Evolutionary conservation across 495 filamentous ascomycete species (phyloP).

Genomic region (Penicillium bialowiezense): DNA sequence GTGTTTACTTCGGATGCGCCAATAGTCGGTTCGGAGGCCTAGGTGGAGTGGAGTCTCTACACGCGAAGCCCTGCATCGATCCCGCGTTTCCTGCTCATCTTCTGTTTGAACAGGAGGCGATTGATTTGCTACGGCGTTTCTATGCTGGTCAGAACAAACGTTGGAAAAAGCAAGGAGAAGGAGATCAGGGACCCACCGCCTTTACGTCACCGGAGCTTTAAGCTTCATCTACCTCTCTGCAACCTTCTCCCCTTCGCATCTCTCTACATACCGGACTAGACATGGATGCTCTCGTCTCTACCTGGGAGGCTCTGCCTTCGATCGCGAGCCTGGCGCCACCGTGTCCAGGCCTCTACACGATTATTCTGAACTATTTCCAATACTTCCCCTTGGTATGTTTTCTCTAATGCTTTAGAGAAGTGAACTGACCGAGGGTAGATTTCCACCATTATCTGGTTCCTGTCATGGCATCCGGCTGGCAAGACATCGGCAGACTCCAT

Average conservation of each 20-base stretch:
- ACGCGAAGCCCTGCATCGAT: slow-evolving; percentile 26
- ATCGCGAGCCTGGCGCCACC: slow-evolving; percentile 46
- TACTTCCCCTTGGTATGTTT: slow-evolving; percentile 45
- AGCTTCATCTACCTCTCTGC: not conserved
- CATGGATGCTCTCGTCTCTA: slow-evolving; percentile 31
- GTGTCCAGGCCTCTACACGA: slow-evolving; percentile 47
- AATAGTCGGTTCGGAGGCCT: slow-evolving; percentile 97
- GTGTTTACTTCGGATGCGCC: slow-evolving; percentile 85
- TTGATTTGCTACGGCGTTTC: not conserved
- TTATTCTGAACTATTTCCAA: slow-evolving; percentile 47
- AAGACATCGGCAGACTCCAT: slow-evolving; percentile 74
- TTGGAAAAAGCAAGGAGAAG: not conserved
- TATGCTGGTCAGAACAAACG: too few species aligned
- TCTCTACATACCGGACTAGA: too few species aligned
- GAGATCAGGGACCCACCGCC: too few species aligned
- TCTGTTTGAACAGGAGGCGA: not conserved
- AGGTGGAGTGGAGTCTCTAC: slow-evolving; percentile 62
- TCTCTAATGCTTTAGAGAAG: not conserved
- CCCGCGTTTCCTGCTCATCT: not conserved
- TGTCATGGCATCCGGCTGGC: slow-evolving; percentile 67
- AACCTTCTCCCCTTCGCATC: not conserved
- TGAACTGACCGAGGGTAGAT: slow-evolving; percentile 32
- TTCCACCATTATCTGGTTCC: slow-evolving; percentile 60
- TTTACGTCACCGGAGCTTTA: slow-evolving; percentile 4
- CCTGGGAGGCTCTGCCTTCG: slow-evolving; percentile 18